Conservation (phyloP, 2,329 filamentous ascomycete species). For the Trichocomaceae sp. region DNA sequence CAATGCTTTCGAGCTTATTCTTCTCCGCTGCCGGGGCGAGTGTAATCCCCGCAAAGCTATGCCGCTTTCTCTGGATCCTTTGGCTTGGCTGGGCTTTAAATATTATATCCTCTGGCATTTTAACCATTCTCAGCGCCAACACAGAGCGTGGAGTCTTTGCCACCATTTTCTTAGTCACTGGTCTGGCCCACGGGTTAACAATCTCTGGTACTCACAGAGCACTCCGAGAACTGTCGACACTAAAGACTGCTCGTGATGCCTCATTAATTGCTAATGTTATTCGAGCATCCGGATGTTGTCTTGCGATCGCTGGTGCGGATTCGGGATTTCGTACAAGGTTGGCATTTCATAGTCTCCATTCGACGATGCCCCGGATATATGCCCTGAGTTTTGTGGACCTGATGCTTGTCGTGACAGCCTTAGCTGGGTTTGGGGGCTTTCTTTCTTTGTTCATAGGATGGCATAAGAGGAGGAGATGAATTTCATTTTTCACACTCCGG, state of each 20-base stretch:
- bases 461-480: not conserved
- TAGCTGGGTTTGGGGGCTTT: slow-evolving; percentile 10
- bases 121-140: not conserved
- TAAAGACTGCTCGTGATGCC: slow-evolving; percentile 1
- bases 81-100: slow-evolving; percentile 11
- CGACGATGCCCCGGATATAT: not conserved
- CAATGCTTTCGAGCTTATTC: slow-evolving; percentile 2
- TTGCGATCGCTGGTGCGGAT: slow-evolving; percentile 4
- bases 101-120: slow-evolving; percentile 8
- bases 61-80: slow-evolving; percentile 8
- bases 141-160: slow-evolving; percentile 1
- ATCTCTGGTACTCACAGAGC: slow-evolving; percentile 9
- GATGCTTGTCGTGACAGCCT: slow-evolving; percentile 3
- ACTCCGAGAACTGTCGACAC: not conserved
- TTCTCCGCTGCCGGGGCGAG: not conserved
- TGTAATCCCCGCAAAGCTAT: slow-evolving; percentile 1
- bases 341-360: not conserved
- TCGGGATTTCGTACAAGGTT: slow-evolving; percentile 3
- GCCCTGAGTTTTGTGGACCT: slow-evolving; percentile 4
- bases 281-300: slow-evolving; percentile 6
- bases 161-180: slow-evolving; percentile 3
- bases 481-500: not conserved
- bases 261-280: slow-evolving; percentile 7
- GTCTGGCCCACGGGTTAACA: slow-evolving; percentile 8
- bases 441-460: slow-evolving; percentile 3